A percentile compares a stretch with the other conserved stretches of the same genome.
Evolutionary conservation across 140 eudicot species (phyloP).

Genomic region (Senecio squalidus): DNA sequence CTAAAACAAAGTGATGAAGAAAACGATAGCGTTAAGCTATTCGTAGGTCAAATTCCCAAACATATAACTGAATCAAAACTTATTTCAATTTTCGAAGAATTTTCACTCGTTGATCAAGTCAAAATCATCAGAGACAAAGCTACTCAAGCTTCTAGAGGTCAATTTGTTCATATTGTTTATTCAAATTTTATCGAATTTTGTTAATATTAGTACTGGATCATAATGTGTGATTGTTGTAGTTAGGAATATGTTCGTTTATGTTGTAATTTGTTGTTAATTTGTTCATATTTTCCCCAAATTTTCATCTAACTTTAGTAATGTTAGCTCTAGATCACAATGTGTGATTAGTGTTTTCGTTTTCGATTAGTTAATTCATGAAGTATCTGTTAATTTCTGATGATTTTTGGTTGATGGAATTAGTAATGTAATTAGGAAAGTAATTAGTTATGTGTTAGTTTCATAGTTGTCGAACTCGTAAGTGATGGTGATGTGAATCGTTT

Average conservation of each 20-base stretch:
- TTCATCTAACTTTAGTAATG: background rate
- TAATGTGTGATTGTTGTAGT: background rate
- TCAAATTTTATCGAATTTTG: too few relatives aligned
- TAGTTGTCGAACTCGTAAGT: constrained; percentile 5
- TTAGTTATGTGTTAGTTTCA: too few relatives aligned
- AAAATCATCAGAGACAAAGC: constrained; percentile 78
- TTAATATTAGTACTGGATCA: background rate
- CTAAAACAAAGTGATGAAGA: constrained; percentile 47
- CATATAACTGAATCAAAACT: constrained; percentile 68
- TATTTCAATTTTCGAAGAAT: constrained; percentile 53
- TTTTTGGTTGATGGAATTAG: too few relatives aligned
- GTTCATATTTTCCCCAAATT: too few relatives aligned
- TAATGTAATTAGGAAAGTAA: too few relatives aligned
- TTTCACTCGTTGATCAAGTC: constrained; percentile 77
- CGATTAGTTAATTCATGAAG: too few relatives aligned
- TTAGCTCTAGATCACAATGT: constrained; percentile 39
- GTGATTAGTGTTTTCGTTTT: constrained; percentile 11
- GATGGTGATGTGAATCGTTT: too few relatives aligned
- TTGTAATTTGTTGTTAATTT: background rate
- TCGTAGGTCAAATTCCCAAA: constrained; percentile 97
- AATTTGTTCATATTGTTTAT: background rate
- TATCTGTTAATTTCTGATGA: too few relatives aligned
- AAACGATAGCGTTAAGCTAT: constrained; percentile 58
- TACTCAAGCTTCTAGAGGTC: constrained; percentile 87
- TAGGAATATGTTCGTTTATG: too few relatives aligned